Evolutionary conservation across 768 basidiomycete species (phyloP).

Genomic region (Kwoniella pini): DNA sequence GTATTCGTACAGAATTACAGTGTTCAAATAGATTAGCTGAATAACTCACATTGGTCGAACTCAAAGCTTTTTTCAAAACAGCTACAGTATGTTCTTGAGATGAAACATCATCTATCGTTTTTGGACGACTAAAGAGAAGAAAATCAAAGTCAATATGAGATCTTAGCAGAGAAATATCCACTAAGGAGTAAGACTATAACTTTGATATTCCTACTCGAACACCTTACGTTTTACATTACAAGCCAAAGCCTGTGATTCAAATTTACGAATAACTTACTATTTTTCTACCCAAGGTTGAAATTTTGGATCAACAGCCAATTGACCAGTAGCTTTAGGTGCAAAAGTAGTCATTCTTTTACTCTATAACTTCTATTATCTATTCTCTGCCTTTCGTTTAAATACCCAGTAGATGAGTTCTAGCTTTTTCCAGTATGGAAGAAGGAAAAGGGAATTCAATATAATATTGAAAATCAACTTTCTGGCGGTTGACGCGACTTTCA

Average conservation of each 20-base stretch:
- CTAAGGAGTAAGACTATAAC: too few species aligned
- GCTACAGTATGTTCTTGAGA: conserved; percentile 95
- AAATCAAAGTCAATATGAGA: background rate
- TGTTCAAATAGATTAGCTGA: background rate
- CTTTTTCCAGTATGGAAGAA: too few species aligned
- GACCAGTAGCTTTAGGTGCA: conserved; percentile 28
- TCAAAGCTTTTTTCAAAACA: conserved; percentile 84
- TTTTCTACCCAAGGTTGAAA: conserved; percentile 88
- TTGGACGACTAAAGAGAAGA: conserved; percentile 71
- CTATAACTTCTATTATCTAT: too few species aligned
- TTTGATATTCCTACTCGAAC: too few species aligned
- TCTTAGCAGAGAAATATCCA: background rate
- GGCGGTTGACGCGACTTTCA: background rate
- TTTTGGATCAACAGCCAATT: conserved; percentile 38
- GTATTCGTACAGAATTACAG: too few species aligned
- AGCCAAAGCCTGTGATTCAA: too few species aligned
- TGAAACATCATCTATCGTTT: conserved; percentile 96
- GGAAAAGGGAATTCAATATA: too few species aligned
- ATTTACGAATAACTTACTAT: conserved; percentile 64
- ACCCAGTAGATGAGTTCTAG: too few species aligned
- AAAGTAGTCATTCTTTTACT: conserved; percentile 30
- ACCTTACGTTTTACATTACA: too few species aligned
- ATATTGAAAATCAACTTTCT: background rate
- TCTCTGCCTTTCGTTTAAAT: too few species aligned
- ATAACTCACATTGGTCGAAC: conserved; percentile 79